Base-by-base conservation (phyloP, 257 asterid genomes). In the Solanum acaule region DNA sequence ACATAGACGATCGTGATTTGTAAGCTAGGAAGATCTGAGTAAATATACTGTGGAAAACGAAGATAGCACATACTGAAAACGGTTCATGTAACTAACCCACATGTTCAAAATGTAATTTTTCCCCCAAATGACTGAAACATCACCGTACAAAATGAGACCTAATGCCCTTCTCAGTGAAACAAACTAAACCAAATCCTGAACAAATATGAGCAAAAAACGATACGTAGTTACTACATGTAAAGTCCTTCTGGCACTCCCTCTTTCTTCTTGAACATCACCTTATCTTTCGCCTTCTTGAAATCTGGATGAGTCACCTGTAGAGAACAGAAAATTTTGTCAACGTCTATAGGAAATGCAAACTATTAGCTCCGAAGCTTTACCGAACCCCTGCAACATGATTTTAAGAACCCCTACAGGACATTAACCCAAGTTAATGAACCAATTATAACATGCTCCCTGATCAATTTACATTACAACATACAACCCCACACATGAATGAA, bases 191-290 rank as follows among this genome's bases (percentile, higher is more conserved):
- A 44, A 79, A 27, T 44, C n/a, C 38, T 77, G 14, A 77, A 77
- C 49, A 77, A 25, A 71, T 59, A 12, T 40, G 44, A 2, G 22
- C 0, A 6, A 1, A 37, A 42, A 35, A 22, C 18, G 20, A 37
- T 25, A 2, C 1, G 25, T 29, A 11, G 38, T 83, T 76, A 87
- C 91, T 86, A 93, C 93, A 93, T 93, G 86, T 93, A 93, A 61
- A 93, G 93, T 63, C 94, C 94, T 77, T 91, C 94, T 0, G 94
- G 93, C 33, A 93, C 94, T 37, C 94, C 93, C 86, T 93, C 94
- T 78, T 93, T 93, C 91, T 91, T 91, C 91, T 93, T 93, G 86
- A 93, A 93, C 94, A 93, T 93, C 22, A 93, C 94, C 88, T 93
- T 93, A 89, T 93, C 94, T 46, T 93, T 93, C 0, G 94, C 93